Evolutionary conservation across 352 stramenopile genomes (phyloP), one percentile per base, ranked within the genome.

Genomic region (Phytophthora brassicae): DNA sequence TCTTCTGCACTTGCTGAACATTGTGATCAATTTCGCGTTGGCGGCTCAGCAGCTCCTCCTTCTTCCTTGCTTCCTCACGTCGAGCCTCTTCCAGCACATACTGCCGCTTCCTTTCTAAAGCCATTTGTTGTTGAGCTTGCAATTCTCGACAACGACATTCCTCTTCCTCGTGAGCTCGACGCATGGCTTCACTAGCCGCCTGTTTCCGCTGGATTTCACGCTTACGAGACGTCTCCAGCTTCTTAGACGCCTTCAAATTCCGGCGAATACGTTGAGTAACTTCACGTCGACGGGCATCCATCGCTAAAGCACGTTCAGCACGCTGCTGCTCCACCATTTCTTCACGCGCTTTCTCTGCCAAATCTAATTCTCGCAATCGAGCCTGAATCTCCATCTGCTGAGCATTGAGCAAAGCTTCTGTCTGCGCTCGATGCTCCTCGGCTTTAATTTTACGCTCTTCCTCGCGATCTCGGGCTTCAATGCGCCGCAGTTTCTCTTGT

Each of bases 291-390:
- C 79, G 67, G 23, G 81, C 80, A 26, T 94, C 81, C 79, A 91
- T 88, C 20, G 83, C 75, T n/a, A 75, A 59, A 6, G 75, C 72
- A 2, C 83, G 77, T 19, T 89, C 79, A 52, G 84, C 62, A 4
- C 81, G 72, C 44, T 92, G 83, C 39, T 86, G 74, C 49, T 94
- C 83, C 0, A 94, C 57, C 75, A 90, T 90, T 19, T 88, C 74
- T 28, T 89, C 86, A 17, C 85, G 83, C 3, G 74, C 58, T 12
- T 73, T 66, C 54, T 94, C 85, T 2, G 85, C 85, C 16, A 90
- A 35, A 17, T 89, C 77, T 1, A 94, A 63, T 11, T 92, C 79
- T 3, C 70, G 39, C 11, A 94, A 35, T 8, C 85, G 71, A 43
- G 77, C 70, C 24, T 79, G 68, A 67, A 92, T 85, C 53, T 92